Evolutionary conservation across 1,284 basidiomycete genomes (phyloP).

Genomic region (Hemileia vastatrix): DNA sequence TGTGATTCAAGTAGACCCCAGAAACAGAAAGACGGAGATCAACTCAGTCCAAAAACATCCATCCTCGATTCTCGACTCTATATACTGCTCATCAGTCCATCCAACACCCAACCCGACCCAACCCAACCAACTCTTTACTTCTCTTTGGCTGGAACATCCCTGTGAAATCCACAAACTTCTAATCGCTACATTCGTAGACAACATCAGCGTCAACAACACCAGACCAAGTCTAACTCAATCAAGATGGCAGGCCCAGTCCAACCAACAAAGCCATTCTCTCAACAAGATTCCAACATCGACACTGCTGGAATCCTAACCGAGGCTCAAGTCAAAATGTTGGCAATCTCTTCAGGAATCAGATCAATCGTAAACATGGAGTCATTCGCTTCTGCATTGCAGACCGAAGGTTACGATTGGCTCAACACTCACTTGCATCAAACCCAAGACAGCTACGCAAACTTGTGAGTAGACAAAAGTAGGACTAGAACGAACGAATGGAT

Average conservation of each 20-base stretch:
- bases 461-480: no score
- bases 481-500: no score
- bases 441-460: not conserved
- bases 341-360: not conserved
- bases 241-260: no score
- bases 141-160: not conserved
- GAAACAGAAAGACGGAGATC: no score
- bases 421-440: not conserved
- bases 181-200: no score
- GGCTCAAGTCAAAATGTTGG: not conserved
- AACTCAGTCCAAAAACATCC: no score
- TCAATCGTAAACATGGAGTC: not conserved
- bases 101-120: no score
- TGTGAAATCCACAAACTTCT: not conserved
- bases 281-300: not conserved
- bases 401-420: not conserved
- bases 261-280: not conserved
- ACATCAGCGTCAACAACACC: no score
- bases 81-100: no score
- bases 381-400: not conserved
- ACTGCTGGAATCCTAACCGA: not conserved
- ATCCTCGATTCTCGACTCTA: no score
- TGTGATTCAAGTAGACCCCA: no score
- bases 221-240: no score
- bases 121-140: not conserved